These are phyloP conservation scores for Corymbia maculata DNA, from an alignment of 345 rosid genomes.

Conservation along the genomic window DNA sequence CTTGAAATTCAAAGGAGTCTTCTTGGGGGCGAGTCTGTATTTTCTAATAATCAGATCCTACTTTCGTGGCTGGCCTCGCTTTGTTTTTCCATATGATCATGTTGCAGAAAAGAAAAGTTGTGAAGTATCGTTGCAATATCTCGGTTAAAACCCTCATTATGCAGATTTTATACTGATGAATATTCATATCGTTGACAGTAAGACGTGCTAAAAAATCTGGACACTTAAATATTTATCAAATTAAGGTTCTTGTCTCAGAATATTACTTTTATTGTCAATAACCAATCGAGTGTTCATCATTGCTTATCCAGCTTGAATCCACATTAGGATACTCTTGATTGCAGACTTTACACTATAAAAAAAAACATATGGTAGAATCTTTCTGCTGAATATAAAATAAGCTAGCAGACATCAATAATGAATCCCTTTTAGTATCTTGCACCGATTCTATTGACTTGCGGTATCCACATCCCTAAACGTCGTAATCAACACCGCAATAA, in stretches of 20 bases:
- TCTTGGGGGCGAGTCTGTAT: background rate
- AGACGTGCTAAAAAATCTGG: background rate
- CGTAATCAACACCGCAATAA: background rate
- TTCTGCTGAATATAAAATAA: background rate
- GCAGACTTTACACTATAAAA: background rate
- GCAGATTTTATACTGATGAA: background rate
- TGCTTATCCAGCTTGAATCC: background rate
- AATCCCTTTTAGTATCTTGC: conserved; percentile 11
- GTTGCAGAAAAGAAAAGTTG: background rate
- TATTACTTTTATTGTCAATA: background rate
- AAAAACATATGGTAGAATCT: background rate
- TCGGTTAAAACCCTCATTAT: background rate
- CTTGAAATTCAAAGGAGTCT: background rate
- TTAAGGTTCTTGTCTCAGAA: background rate
- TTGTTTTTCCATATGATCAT: background rate
- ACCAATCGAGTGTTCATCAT: background rate
- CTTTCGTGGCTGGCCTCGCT: background rate
- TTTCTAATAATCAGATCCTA: background rate
- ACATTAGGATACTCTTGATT: background rate
- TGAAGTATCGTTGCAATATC: background rate
- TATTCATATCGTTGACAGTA: background rate
- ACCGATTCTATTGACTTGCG: conserved; percentile 11
- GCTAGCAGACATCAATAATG: background rate
- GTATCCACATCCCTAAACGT: background rate
- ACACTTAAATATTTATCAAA: background rate